Percentiles rank a stretch among this genome's conserved stretches.
These are phyloP conservation scores for Aureobasidium namibiae DNA, from an alignment of 2,329 filamentous ascomycete genomes.

Conservation along the genomic window DNA sequence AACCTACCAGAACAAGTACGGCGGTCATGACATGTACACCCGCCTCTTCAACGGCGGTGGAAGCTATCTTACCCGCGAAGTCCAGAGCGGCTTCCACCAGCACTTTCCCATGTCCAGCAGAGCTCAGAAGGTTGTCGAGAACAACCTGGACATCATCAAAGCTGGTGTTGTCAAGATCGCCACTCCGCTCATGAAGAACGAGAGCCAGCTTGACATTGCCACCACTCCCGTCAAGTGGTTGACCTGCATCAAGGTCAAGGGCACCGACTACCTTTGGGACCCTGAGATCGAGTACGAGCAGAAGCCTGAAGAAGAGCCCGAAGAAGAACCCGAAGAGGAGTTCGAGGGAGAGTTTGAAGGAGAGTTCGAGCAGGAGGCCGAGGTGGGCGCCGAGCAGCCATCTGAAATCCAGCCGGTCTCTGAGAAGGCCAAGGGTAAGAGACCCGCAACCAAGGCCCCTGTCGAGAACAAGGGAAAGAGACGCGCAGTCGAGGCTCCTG, in stretches of 20 bases:
- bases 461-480: too few species aligned
- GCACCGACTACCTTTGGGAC: slow-evolving; percentile 7
- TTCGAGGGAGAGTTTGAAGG: slow-evolving; percentile 11
- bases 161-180: slow-evolving; percentile 34
- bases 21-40: slow-evolving; percentile 40
- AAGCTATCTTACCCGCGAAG: slow-evolving; percentile 34
- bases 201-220: slow-evolving; percentile 31
- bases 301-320: too few species aligned
- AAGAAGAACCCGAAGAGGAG: slow-evolving; percentile 8
- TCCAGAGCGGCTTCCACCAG: slow-evolving; percentile 32
- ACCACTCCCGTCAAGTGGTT: slow-evolving; percentile 33
- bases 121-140: slow-evolving; percentile 34
- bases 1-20: slow-evolving; percentile 26
- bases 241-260: slow-evolving; percentile 36
- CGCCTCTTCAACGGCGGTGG: slow-evolving; percentile 32
- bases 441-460: too few species aligned
- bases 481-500: background rate
- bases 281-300: background rate
- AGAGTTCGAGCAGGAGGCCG: background rate
- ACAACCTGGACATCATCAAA: slow-evolving; percentile 35
- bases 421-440: slow-evolving; percentile 9
- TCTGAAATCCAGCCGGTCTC: background rate
- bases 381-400: background rate
- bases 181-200: slow-evolving; percentile 30
- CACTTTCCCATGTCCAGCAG: slow-evolving; percentile 37